These are phyloP conservation scores for Jamesozyma rosinii DNA, from an alignment of 805 yeast species.

Conservation along the genomic window DNA sequence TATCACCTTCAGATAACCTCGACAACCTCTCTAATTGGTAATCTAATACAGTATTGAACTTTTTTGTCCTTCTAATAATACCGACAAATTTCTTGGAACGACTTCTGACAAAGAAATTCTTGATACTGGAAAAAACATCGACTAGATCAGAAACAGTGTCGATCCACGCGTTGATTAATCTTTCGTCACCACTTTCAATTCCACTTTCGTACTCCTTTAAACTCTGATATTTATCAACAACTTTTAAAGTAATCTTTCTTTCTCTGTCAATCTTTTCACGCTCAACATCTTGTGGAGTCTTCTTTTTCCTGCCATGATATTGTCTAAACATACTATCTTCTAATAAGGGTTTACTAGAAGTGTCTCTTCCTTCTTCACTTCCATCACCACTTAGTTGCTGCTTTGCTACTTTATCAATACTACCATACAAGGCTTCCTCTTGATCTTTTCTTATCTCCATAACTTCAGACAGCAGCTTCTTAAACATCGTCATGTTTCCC, in stretches of 20 bases:
- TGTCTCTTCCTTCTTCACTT: neutral
- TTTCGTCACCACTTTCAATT: slow-evolving; percentile 41
- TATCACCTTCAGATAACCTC: slow-evolving; percentile 50
- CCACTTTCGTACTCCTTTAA: slow-evolving; percentile 45
- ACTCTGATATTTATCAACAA: slow-evolving; percentile 45
- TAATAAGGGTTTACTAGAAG: slow-evolving; percentile 24
- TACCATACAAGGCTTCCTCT: slow-evolving; percentile 16
- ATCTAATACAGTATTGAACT: slow-evolving; percentile 55
- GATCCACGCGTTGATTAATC: slow-evolving; percentile 73
- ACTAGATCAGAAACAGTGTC: slow-evolving; percentile 74
- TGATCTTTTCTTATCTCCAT: slow-evolving; percentile 32
- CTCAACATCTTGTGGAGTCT: slow-evolving; percentile 29
- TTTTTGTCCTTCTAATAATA: slow-evolving; percentile 51
- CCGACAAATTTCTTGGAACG: slow-evolving; percentile 63
- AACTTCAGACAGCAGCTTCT: slow-evolving; percentile 46
- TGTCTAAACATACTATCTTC: slow-evolving; percentile 27
- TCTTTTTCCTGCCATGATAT: slow-evolving; percentile 20
- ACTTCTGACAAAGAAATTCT: slow-evolving; percentile 71
- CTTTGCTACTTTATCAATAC: slow-evolving; percentile 5
- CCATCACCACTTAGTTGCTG: slow-evolving; percentile 1
- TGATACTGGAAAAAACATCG: slow-evolving; percentile 70
- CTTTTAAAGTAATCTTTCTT: slow-evolving; percentile 47
- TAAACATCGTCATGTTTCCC: slow-evolving; percentile 51
- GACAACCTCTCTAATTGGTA: slow-evolving; percentile 63
- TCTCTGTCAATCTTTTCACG: slow-evolving; percentile 48